Evolutionary conservation across 2,329 filamentous ascomycete species (phyloP), one percentile per base, ranked within the genome.

Genomic region (Claviceps quebecensis): DNA sequence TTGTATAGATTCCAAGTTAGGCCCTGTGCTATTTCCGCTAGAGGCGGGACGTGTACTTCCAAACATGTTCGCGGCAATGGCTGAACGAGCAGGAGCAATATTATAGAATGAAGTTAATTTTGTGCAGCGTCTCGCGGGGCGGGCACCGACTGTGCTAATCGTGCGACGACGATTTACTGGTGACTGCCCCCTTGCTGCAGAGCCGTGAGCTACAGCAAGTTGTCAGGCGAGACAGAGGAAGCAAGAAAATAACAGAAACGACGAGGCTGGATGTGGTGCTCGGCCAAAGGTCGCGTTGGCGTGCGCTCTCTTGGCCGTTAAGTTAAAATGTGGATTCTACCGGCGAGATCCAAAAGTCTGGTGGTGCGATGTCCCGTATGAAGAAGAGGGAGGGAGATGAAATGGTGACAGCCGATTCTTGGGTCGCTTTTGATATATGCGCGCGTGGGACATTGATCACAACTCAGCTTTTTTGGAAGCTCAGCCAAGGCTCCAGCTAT

Each of bases 1-100:
- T 65, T 84, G 80, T 58, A 95, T 85, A 57, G 89, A 83, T 58
- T 82, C 75, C 51, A 95, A 74, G 61, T 88, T 81, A 48, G 79
- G 74, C 43, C 85, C 86, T 64, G 54, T 72, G 55, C 66, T 65
- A 53, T 47, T 54, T 37, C 66, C 69, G 53, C 68, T 69, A 55
- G 68, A 65, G 63, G 70, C 66, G 63, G 65, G 66, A 57, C 66
- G 68, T 51, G 72, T 65, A 59, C 67, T 75, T 55, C 66, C 70
- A 65, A 83, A 83, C 83, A 87, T 83, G 58, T 65, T 63, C 63
- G 64, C 65, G 58, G 63, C 62, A 59, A 67, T 59, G 58, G 55
- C 59, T 58, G 41, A 45, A 56, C 49, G 57, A 53, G 55, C 55
- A 51, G 56, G 56, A 55, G 50, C 54, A 56, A 59, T 55, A 58